Evolutionary conservation across 495 filamentous ascomycete genomes (phyloP).

Genomic region (Physcia stellaris): DNA sequence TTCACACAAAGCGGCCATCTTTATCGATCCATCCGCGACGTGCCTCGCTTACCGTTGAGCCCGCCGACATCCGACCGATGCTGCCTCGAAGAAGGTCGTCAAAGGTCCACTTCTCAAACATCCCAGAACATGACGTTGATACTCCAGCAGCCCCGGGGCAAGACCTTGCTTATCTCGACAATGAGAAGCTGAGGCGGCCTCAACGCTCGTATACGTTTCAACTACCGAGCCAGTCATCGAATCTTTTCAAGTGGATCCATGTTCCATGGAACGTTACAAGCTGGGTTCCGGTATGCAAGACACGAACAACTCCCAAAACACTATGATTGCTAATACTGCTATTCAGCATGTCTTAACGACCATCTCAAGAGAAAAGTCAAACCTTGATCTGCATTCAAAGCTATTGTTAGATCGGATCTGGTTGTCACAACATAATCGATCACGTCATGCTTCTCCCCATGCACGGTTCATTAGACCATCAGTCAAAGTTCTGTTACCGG

Average conservation of each 20-base stretch:
- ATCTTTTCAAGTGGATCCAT: constrained; percentile 53
- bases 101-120: no score
- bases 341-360: constrained; percentile 25
- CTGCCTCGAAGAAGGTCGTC: no score
- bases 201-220: constrained; percentile 24
- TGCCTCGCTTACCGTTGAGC: no score
- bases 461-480: constrained; percentile 28
- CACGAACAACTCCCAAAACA: no score
- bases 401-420: constrained; percentile 33
- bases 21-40: constrained; percentile 6
- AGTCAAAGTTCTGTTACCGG: constrained; percentile 23
- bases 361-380: constrained; percentile 22
- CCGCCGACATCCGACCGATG: no score
- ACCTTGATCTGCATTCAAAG: constrained; percentile 34
- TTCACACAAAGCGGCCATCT: constrained; percentile 10
- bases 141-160: no score
- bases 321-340: no score
- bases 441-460: constrained; percentile 34
- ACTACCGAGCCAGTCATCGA: constrained; percentile 25
- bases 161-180: no score
- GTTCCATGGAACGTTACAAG: constrained; percentile 50
- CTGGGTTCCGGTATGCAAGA: constrained; percentile 41
- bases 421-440: constrained; percentile 30
- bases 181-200: no score
- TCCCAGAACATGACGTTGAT: no score